Conservation (phyloP, 2,329 filamentous ascomycete genomes). For the Diaporthe sp. region DNA sequence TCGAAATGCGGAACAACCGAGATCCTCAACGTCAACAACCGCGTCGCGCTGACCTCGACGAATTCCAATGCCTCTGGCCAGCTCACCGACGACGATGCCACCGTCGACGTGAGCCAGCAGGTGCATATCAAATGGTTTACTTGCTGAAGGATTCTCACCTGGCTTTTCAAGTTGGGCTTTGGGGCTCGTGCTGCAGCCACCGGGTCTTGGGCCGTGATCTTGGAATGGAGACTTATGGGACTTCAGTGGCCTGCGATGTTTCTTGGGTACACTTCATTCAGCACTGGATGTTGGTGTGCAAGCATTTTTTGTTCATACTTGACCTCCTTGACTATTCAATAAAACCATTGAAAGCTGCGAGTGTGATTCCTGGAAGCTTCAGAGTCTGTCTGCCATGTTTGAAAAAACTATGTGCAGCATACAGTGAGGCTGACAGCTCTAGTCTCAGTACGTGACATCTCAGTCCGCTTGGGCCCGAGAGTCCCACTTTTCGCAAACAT, state of each 20-base stretch:
- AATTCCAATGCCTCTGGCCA: constrained; percentile 55
- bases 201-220: neutral
- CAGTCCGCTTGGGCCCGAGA: too few relatives aligned
- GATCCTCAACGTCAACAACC: constrained; percentile 64
- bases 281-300: neutral
- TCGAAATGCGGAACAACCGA: constrained; percentile 60
- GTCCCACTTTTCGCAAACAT: too few relatives aligned
- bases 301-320: neutral
- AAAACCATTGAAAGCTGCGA: neutral
- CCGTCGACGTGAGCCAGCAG: constrained; percentile 60
- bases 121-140: constrained; percentile 56
- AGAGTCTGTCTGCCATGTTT: neutral
- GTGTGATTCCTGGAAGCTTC: too few relatives aligned
- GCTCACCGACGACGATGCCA: constrained; percentile 61
- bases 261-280: neutral
- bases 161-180: too few relatives aligned
- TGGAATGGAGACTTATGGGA: too few relatives aligned
- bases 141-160: constrained; percentile 34
- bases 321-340: neutral
- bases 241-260: neutral
- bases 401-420: neutral
- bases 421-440: too few relatives aligned
- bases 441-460: too few relatives aligned
- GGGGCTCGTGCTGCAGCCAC: neutral
- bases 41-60: constrained; percentile 56